A percentile compares a stretch with the other conserved stretches of the same genome.
Evolutionary conservation across 371 early-diverging fungal species (phyloP).

Genomic region (Syncephalastrum racemosum): DNA sequence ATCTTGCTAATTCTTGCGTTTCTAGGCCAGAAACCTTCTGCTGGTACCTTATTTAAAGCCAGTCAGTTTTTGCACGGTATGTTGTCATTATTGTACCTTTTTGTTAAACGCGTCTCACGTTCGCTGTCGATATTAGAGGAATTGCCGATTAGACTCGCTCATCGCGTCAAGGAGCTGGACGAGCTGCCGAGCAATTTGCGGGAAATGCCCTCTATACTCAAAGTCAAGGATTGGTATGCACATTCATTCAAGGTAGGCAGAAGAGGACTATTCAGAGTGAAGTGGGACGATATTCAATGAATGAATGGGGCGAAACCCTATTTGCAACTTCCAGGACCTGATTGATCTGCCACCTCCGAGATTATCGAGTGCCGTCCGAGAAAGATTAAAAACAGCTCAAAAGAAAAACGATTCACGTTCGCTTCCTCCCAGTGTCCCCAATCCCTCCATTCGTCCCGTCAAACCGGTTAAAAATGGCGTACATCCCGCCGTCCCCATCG

Average conservation of each 20-base stretch:
- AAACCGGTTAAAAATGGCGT: slow-evolving; percentile 6
- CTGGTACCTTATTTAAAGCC: slow-evolving; percentile 79
- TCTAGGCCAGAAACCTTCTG: slow-evolving; percentile 74
- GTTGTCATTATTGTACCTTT: too few relatives aligned
- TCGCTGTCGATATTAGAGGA: slow-evolving; percentile 58
- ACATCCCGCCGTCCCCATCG: slow-evolving; percentile 29
- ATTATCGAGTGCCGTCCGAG: slow-evolving; percentile 36
- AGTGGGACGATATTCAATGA: slow-evolving; percentile 2
- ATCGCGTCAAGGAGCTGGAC: slow-evolving; percentile 94
- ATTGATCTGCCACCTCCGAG: slow-evolving; percentile 68
- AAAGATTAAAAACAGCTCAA: slow-evolving; percentile 21
- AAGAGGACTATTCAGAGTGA: neutral
- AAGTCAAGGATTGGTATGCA: slow-evolving; percentile 95
- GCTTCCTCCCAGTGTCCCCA: slow-evolving; percentile 65
- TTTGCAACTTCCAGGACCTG: slow-evolving; percentile 57
- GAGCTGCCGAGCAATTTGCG: slow-evolving; percentile 85
- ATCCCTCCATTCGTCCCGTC: slow-evolving; percentile 47
- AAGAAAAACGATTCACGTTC: slow-evolving; percentile 10
- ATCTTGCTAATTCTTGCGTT: neutral
- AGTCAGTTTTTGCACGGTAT: slow-evolving; percentile 82
- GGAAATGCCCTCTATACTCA: slow-evolving; percentile 85
- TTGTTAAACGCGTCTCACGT: neutral
- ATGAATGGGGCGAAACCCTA: neutral
- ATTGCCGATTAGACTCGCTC: slow-evolving; percentile 92
- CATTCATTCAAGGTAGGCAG: slow-evolving; percentile 63